Evolutionary conservation across 129 eudicot genomes (phyloP).

Genomic region (Pittosporum tobira): DNA sequence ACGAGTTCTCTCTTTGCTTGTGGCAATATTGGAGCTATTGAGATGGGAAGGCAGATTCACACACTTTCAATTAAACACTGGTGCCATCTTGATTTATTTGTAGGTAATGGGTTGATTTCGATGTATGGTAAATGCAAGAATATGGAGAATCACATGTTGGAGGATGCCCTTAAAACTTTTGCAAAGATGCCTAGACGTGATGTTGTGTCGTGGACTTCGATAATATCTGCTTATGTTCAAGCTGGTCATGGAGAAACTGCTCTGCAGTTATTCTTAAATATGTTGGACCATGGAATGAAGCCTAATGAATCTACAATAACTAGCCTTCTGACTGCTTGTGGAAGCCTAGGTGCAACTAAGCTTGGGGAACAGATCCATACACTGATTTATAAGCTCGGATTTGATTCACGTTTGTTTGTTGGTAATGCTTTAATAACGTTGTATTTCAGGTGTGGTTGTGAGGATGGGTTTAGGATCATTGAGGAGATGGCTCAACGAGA

Average conservation of each 20-base stretch:
- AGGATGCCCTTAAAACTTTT: slow-evolving; percentile 6
- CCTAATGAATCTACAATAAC: slow-evolving; percentile 6
- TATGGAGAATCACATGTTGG: slow-evolving; percentile 8
- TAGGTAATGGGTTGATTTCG: slow-evolving; percentile 11
- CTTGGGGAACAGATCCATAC: slow-evolving; percentile 17
- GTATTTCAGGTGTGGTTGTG: slow-evolving; percentile 2
- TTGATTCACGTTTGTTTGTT: neutral
- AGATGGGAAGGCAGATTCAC: slow-evolving; percentile 14
- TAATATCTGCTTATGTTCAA: slow-evolving; percentile 12
- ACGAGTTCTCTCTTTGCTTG: slow-evolving; percentile 18
- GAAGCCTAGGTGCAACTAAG: neutral
- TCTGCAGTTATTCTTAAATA: slow-evolving; percentile 4
- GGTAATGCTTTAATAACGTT: neutral
- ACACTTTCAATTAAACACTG: neutral
- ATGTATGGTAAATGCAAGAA: slow-evolving; percentile 12
- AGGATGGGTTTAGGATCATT: neutral
- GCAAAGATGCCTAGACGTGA: slow-evolving; percentile 14
- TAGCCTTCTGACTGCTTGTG: slow-evolving; percentile 12
- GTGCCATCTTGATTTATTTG: slow-evolving; percentile 7
- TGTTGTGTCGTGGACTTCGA: slow-evolving; percentile 18
- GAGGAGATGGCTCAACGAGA: slow-evolving; percentile 1
- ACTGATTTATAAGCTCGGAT: slow-evolving; percentile 8
- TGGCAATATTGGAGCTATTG: slow-evolving; percentile 7
- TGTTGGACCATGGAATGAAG: slow-evolving; percentile 1
- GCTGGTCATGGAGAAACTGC: slow-evolving; percentile 5